phyloP scores from a whole-genome alignment of 192 early-diverging fungal species.

The Podila verticillata region DNA sequence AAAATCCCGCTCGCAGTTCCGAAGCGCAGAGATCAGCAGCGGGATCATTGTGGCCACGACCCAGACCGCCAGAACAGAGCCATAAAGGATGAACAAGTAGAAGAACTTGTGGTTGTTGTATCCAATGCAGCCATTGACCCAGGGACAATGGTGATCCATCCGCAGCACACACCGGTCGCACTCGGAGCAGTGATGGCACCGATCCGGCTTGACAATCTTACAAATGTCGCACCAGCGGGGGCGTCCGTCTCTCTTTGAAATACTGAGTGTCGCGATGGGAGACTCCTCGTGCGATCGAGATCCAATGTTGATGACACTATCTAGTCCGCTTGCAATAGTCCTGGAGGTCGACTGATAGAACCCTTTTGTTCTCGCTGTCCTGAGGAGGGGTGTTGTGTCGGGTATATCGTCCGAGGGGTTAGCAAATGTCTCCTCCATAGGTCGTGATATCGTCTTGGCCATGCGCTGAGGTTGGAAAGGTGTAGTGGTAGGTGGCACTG shows the following conservation, averaged over 20 bases:
- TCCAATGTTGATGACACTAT: conserved; percentile 1
- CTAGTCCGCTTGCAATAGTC: not conserved
- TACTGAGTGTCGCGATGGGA: conserved; percentile 29
- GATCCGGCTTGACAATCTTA: conserved; percentile 60
- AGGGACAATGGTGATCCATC: conserved; percentile 62
- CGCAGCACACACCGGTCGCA: conserved; percentile 61
- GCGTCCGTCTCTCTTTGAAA: conserved; percentile 30
- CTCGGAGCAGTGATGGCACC: conserved; percentile 63
- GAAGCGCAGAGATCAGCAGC: conserved; percentile 6
- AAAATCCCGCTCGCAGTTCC: conserved; percentile 11
- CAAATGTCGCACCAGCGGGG: conserved; percentile 50
- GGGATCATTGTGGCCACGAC: conserved; percentile 55
- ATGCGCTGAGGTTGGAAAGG: conserved; percentile 19
- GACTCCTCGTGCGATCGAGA: not conserved
- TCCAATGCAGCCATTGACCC: conserved; percentile 65
- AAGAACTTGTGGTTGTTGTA: conserved; percentile 59
- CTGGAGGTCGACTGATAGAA: not conserved
- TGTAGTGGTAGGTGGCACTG: conserved; percentile 31
- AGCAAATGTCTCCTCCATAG: not conserved
- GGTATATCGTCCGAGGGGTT: not conserved
- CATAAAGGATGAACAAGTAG: conserved; percentile 59
- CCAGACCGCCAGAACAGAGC: conserved; percentile 45
- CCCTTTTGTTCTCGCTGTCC: not conserved
- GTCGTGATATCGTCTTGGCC: not conserved
- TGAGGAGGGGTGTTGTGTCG: conserved; percentile 21